These are phyloP conservation scores for Metarhizium brunneum DNA, from an alignment of 2,329 filamentous ascomycete genomes.

Conservation along the genomic window DNA sequence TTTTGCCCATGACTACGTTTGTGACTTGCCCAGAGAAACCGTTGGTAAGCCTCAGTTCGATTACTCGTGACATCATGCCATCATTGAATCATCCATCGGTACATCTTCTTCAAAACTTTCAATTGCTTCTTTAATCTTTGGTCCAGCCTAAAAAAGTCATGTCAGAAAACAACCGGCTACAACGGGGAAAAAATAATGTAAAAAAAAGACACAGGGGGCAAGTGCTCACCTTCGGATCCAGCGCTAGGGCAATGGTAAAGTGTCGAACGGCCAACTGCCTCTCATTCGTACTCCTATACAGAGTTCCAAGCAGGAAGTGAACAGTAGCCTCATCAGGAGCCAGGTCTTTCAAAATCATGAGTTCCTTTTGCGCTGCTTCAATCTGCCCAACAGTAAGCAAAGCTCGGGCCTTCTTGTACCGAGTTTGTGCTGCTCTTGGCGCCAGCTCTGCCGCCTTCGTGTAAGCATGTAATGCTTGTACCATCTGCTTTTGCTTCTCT, in stretches of 20 bases:
- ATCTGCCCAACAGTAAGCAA: constrained; percentile 67
- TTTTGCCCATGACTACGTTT: background rate
- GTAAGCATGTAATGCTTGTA: constrained; percentile 72
- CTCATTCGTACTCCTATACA: constrained; percentile 65
- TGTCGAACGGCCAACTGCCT: constrained; percentile 79
- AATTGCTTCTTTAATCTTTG: constrained; percentile 93
- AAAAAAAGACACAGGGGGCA: background rate
- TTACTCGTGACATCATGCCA: constrained; percentile 35
- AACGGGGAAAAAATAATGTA: background rate
- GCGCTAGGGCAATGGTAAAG: constrained; percentile 87
- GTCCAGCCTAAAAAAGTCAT: constrained; percentile 56
- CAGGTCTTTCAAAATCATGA: constrained; percentile 81
- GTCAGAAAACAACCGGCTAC: background rate
- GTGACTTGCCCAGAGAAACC: background rate
- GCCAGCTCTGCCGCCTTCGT: constrained; percentile 73
- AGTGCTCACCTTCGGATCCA: constrained; percentile 81
- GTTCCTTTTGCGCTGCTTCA: constrained; percentile 66
- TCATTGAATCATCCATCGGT: constrained; percentile 58
- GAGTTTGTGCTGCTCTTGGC: constrained; percentile 70
- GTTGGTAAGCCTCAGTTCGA: constrained; percentile 6
- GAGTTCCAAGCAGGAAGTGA: constrained; percentile 84
- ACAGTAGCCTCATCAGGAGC: constrained; percentile 94
- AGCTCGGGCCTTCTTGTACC: constrained; percentile 87
- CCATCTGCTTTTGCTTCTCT: constrained; percentile 78
- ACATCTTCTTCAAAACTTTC: constrained; percentile 80